Base-by-base conservation (phyloP, 306 rosid species). In the Prunus davidiana region DNA sequence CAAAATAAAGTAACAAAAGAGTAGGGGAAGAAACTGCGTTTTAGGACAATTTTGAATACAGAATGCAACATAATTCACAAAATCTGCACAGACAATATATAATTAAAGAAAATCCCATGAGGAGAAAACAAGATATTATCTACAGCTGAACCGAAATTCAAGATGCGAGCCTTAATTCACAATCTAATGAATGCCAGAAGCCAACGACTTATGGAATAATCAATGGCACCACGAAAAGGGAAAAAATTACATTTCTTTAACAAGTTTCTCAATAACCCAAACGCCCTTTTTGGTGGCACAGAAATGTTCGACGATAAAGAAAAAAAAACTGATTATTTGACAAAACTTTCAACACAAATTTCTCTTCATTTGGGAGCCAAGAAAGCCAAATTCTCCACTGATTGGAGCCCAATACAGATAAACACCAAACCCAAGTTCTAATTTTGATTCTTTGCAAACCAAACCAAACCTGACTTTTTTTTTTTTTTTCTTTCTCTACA, bases 121-220 rank as follows among this genome's bases (percentile, higher is more conserved):
- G 49, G 73, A 71, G 64, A 69, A 55, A n/a, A 83, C 78, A 64
- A 67, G 60, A 81, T 47, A 58, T 30, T 77, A 55, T 77, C 58
- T 38, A 81, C 22, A 52, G 76, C 77, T 74, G 75, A 58, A 65
- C 87, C 88, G 70, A 32, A 85, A 76, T 50, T 46, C 76, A 87
- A 81, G 76, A 65, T 25, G 58, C 45, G 51, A 74, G 47, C 80
- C 73, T 71, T 66, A 69, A 78, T 54, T 64, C 68, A 73, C 72
- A 69, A 78, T 67, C 82, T 20, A 74, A 82, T 62, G 22, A 72
- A 64, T 34, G 56, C 69, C 64, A 64, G 82, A 86, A 72, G 67
- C 81, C 72, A 69, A 70, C 55, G 49, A 79, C 54, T 85, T 71
- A 38, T 3, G 16, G 52, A 46, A 79, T 43, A 67, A 81, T 63